phyloP scores from a whole-genome alignment of 371 early-diverging fungal genomes.

The Saksenaea vasiformis region DNA sequence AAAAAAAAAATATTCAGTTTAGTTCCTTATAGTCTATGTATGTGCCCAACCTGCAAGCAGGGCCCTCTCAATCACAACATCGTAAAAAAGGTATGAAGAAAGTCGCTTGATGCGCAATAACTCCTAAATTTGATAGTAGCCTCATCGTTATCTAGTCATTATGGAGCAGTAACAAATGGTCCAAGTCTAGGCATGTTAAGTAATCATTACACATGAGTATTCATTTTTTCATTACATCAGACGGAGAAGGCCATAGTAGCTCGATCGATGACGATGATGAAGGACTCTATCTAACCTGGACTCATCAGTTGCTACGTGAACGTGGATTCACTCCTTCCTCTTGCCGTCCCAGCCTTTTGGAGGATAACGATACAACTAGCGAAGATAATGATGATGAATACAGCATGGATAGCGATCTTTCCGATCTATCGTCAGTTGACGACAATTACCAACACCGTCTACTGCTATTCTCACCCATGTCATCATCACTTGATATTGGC shows the following conservation, averaged over 20 bases:
- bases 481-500: background rate
- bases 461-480: background rate
- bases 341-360: slow-evolving; percentile 8
- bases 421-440: background rate
- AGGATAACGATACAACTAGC: background rate
- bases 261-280: slow-evolving; percentile 33
- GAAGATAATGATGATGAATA: background rate
- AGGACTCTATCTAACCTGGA: slow-evolving; percentile 43
- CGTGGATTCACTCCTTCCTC: slow-evolving; percentile 26
- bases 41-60: background rate
- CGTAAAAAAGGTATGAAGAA: background rate
- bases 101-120: too few species aligned
- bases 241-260: background rate
- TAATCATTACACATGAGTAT: background rate
- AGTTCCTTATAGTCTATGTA: background rate
- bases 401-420: slow-evolving; percentile 2
- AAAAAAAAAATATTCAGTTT: background rate
- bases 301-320: slow-evolving; percentile 41
- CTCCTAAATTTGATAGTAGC: background rate
- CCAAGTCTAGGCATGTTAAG: background rate
- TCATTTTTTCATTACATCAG: background rate
- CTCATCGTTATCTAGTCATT: background rate
- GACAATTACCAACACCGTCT: background rate
- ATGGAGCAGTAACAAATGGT: background rate
- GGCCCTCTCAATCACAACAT: background rate